Base-by-base conservation (phyloP, 2,329 filamentous ascomycete genomes). In the Cercospora zeina region DNA sequence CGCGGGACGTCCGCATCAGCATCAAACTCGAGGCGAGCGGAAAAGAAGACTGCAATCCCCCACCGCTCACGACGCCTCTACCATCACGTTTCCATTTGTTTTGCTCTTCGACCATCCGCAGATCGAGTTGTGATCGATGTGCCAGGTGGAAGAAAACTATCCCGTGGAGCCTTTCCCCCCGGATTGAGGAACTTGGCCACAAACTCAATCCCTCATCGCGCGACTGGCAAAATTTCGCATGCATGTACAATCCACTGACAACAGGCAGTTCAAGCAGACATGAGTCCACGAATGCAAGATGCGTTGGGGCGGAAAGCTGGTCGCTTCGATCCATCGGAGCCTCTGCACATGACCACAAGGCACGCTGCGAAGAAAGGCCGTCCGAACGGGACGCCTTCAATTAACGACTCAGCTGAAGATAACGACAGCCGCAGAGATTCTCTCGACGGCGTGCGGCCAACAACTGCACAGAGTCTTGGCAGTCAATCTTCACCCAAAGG, bases 301-400 rank as follows among this genome's bases (percentile, higher is more conserved):
- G 34, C 55, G 27, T 24, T 58, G 30, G 39, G 42, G 11, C 55
- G 55, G 16, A 58, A 50, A 34, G 24, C 55, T 42, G 71, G 71
- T 51, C 70, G 77, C 68, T 77, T 80, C 65, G 76, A 77, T 71
- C 78, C 79, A 66, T 78, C 78, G 63, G 75, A 77, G 72, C 77
- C 78, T 58, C 73, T 80, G 69, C 78, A 80, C 71, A 82, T 82
- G 79, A 81, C 77, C 61, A 81, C 79, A 55, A 76, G 79, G 39
- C 66, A 69, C 50, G 67, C 66, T 37, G 70, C 66, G 45, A 58
- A 58, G 27, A 64, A 58, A 27, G 62, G 58, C 14, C 51, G 51
- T 33, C 47, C 61, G 14, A 62, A 68, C 36, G 65, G 59, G 14
- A 58, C 67, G 8, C 65, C 68, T 50, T 73, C 71, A 13, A 62